Evolutionary conservation across 1,284 basidiomycete species (phyloP), one percentile per base, ranked within the genome.

Genomic region (Mycena sp.): DNA sequence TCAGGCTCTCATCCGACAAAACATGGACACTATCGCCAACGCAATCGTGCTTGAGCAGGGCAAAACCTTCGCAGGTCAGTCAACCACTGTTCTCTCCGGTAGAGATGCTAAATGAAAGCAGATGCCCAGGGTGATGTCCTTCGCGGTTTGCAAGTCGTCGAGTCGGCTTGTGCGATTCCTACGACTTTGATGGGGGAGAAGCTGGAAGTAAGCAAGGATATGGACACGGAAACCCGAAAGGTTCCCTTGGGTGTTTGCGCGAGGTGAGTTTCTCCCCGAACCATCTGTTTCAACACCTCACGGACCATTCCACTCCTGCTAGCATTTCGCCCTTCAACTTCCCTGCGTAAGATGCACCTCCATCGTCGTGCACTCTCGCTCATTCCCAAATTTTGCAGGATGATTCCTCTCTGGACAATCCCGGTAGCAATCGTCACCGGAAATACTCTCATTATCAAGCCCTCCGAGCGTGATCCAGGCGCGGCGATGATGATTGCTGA

Each of bases 401-500:
- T 98, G 95, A 98, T 99, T 72, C 96, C 96, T 0, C 83, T 99
- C 11, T 98, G 96, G 96, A 93, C 94, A 1, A 95, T 98, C 65
- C 94, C 95, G 12, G 87, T 93, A 83, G 93, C 94, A 16, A 83
- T 89, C 26, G 90, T 91, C n/a, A 94, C 94, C 5, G 96, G 97
- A 53, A 99, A 99, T 76, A 96, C 97, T 0, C 85, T 99, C 48
- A 85, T 99, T 67, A 81, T 99, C 70, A 99, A 99, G 76, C 97
- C 97, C 21, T 97, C 95, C 2, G 97, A 99, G 78, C 89, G 97
- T 29, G 96, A 98, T 74, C 97, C 97, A 21, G 96, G 96, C 64
- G 97, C 97, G 10, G 91, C 95, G 17, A 96, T 98, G 93, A 97
- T 99, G 68, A 95, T 99, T 70, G 95, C 96, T 41, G 96, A 99